A percentile compares a stretch with the other conserved stretches of the same genome.
These are phyloP conservation scores for Viola odorata DNA, from an alignment of 345 rosid species.

Conservation along the genomic window DNA sequence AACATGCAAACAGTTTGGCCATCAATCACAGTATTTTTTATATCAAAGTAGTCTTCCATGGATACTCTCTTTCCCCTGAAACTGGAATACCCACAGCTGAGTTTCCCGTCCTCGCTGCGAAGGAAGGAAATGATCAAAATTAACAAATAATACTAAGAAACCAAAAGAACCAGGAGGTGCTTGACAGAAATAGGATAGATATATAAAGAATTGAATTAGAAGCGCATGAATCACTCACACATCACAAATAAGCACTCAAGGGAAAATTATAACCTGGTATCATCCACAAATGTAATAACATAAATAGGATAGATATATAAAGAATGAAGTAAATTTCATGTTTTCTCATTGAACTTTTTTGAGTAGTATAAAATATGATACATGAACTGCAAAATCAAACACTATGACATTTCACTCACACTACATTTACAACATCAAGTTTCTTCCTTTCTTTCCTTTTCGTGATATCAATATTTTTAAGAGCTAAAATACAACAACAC, in stretches of 20 bases:
- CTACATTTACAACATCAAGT: constrained; percentile 14
- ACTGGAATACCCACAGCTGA: constrained; percentile 95
- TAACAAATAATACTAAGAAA: constrained; percentile 1
- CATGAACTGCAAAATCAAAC: not conserved
- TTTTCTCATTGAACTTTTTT: constrained; percentile 22
- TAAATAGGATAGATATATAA: not conserved
- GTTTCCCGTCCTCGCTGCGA: constrained; percentile 75
- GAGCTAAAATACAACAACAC: constrained; percentile 19
- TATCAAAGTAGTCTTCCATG: constrained; percentile 92
- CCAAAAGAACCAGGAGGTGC: not conserved
- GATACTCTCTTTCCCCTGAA: constrained; percentile 92
- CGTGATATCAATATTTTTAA: constrained; percentile 6
- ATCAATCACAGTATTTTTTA: constrained; percentile 61
- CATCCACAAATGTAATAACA: not conserved
- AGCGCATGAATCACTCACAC: not conserved
- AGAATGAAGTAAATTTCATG: constrained; percentile 8
- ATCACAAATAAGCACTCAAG: not conserved
- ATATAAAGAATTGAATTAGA: not conserved
- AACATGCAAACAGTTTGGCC: constrained; percentile 83
- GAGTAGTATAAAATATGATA: constrained; percentile 1
- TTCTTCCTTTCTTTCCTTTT: constrained; percentile 8
- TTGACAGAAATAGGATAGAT: no score
- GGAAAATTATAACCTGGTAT: not conserved
- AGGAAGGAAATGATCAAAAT: constrained; percentile 11
- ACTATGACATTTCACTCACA: constrained; percentile 5